These are phyloP conservation scores for Cadophora sp. DNA, from an alignment of 2,329 filamentous ascomycete genomes.

Conservation along the genomic window DNA sequence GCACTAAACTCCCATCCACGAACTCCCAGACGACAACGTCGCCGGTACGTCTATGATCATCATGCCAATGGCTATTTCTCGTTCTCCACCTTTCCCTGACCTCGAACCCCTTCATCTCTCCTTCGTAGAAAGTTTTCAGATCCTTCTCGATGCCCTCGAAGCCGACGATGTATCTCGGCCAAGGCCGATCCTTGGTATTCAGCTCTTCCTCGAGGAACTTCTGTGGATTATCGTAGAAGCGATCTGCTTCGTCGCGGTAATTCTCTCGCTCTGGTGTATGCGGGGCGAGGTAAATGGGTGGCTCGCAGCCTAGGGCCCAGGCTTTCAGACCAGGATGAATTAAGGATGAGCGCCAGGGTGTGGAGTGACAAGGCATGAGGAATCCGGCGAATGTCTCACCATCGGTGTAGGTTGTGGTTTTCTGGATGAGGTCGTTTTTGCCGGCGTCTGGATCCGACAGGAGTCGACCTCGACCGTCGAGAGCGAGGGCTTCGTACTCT, in stretches of 20 bases:
- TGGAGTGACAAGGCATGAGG: constrained; percentile 94
- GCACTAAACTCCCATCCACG: constrained; percentile 28
- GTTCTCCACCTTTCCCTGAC: constrained; percentile 59
- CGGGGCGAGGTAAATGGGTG: constrained; percentile 73
- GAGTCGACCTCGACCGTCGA: constrained; percentile 48
- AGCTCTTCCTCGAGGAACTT: constrained; percentile 58
- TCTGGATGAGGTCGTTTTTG: constrained; percentile 22
- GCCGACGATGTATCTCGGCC: constrained; percentile 64
- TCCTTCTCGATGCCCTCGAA: constrained; percentile 63
- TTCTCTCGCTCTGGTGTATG: constrained; percentile 63
- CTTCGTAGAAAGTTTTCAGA: constrained; percentile 53
- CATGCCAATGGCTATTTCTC: constrained; percentile 68
- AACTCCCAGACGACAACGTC: constrained; percentile 65
- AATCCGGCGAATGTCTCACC: constrained; percentile 71
- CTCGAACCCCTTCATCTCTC: constrained; percentile 51
- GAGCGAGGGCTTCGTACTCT: constrained; percentile 69
- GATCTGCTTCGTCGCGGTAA: constrained; percentile 90
- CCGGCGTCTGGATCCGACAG: constrained; percentile 36
- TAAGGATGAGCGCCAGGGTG: constrained; percentile 91
- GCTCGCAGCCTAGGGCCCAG: constrained; percentile 89
- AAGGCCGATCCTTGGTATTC: constrained; percentile 46
- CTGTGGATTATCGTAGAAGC: constrained; percentile 76
- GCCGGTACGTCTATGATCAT: constrained; percentile 64
- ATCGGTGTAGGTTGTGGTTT: constrained; percentile 22
- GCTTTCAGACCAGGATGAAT: constrained; percentile 76